Conservation (phyloP, 768 basidiomycete species). For the Tricholoma matsutake region DNA sequence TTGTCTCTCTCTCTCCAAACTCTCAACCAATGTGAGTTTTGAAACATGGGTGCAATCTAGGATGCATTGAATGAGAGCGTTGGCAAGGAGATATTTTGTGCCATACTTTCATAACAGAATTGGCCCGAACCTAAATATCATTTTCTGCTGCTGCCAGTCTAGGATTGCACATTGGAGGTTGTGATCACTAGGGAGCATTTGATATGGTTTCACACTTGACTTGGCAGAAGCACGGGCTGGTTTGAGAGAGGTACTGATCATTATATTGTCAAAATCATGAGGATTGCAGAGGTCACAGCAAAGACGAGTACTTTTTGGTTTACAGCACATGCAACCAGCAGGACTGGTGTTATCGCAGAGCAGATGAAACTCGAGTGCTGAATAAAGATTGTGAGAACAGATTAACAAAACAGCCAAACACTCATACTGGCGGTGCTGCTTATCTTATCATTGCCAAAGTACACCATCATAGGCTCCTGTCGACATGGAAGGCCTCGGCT, state of each 20-base stretch:
- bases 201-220: background rate
- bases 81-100: background rate
- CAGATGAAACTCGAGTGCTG: background rate
- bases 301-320: too few species aligned
- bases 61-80: background rate
- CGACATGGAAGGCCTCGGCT: background rate
- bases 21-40: background rate
- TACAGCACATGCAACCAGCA: background rate
- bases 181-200: background rate
- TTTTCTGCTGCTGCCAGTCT: background rate
- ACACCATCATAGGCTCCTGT: background rate
- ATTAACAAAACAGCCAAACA: background rate
- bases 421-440: background rate
- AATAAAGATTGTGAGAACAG: background rate
- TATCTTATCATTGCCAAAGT: background rate
- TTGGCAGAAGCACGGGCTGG: background rate
- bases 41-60: background rate
- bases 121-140: background rate
- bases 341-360: background rate
- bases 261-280: background rate
- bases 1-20: background rate
- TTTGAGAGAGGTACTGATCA: background rate
- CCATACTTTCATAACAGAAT: background rate
- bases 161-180: background rate
- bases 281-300: slow-evolving; percentile 1